Percentiles rank a stretch among this genome's conserved stretches.
phyloP scores from a whole-genome alignment of 2,329 filamentous ascomycete genomes.

The Alternaria sp. region DNA sequence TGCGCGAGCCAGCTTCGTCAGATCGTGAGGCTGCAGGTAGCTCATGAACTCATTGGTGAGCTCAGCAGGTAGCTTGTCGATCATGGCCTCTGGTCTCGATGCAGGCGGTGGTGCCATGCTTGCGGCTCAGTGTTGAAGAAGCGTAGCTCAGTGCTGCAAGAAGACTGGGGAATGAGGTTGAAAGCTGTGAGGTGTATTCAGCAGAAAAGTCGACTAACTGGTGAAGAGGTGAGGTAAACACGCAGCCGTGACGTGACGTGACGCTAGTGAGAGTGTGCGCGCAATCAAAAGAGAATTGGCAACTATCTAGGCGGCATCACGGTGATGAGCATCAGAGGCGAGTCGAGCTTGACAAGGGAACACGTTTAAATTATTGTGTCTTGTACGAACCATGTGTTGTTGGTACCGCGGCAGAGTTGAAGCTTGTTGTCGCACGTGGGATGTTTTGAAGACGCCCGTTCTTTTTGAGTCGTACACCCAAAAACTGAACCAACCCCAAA shows the following conservation, averaged over 20 bases:
- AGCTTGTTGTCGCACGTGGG: too few species aligned
- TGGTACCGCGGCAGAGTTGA: too few species aligned
- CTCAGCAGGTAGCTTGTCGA: slow-evolving; percentile 8
- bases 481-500: too few species aligned
- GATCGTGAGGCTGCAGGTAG: slow-evolving; percentile 8
- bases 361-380: too few species aligned
- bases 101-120: neutral
- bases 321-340: too few species aligned
- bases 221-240: neutral
- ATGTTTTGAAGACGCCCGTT: too few species aligned
- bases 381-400: too few species aligned
- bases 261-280: neutral
- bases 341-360: too few species aligned
- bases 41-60: slow-evolving; percentile 7
- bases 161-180: neutral
- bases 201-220: neutral
- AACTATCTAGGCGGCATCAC: too few species aligned
- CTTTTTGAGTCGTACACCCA: too few species aligned
- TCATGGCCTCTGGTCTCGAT: neutral
- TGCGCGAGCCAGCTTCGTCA: slow-evolving; percentile 12
- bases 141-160: neutral
- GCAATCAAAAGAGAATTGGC: too few species aligned
- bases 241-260: neutral
- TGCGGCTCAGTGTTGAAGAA: neutral
- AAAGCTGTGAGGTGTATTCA: neutral